Base-by-base conservation (phyloP, 2,329 filamentous ascomycete genomes). In the Hymenoscyphus infarciens region DNA sequence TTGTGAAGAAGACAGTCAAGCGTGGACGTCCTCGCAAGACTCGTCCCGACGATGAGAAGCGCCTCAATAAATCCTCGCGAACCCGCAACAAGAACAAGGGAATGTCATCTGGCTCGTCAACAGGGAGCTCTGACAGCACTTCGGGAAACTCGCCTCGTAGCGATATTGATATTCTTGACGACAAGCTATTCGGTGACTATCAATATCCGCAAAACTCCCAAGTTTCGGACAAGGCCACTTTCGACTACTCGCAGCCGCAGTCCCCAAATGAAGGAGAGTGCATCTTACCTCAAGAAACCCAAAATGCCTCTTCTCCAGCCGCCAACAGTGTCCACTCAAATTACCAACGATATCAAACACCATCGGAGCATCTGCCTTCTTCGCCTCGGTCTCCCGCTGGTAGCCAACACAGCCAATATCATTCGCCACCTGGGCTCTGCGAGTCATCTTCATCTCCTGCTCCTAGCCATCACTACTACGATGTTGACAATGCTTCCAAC, bases 1-100 rank as follows among this genome's bases (percentile, higher is more conserved):
- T 86, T 57, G 83, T 88, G 31, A 84, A 86, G 73, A 87, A 87
- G 74, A 82, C 83, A 38, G 83, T 83, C 42, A 89, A 89, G 76
- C 85, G 88, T 64, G 86, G 86, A 8, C 79, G 86, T 19, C 86
- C 86, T 5, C 81, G 84, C 66, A 88, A 88, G 79, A 79, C 82
- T 67, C 76, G 85, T 6, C 84, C 84, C 0, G 83, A 86, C 49
- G 66, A 71, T 29, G 73, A 75, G 61, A 70, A 83, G 57, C 80
- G 85, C 8, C 74, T 81, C 60, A 81, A 85, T 1, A 87, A 87
- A 75, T 79, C 83, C n/a, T 74, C 80, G 1, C 77, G 79, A 56
- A 85, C 83, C 0, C 77, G 83, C 54, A 77, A 75, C 69, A 86
- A 84, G 77, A 85, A 85, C 76, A 73, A 74, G 56, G 63, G 68